A percentile compares a stretch with the other conserved stretches of the same genome.
Evolutionary conservation across 176 grass and related monocot species (phyloP).

Genomic region (Olyra latifolia): DNA sequence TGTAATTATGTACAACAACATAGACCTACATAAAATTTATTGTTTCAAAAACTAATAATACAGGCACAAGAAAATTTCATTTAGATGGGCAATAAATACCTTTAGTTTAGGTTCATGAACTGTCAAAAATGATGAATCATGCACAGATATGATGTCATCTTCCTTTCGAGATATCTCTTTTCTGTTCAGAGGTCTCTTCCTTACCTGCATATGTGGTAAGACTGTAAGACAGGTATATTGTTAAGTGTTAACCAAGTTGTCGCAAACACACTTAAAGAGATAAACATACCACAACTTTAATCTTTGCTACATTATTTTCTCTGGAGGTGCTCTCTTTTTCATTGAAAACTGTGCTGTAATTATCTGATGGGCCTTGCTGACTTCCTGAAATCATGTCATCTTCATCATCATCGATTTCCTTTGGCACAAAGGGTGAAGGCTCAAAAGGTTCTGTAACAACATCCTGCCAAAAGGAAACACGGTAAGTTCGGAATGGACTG

Average conservation of each 20-base stretch:
- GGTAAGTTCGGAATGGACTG: constrained; percentile 30
- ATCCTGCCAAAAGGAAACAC: constrained; percentile 62
- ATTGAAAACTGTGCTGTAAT: constrained; percentile 45
- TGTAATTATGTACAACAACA: background rate
- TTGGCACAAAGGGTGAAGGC: constrained; percentile 86
- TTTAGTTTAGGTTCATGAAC: constrained; percentile 96
- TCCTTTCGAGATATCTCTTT: constrained; percentile 96
- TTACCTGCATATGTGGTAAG: constrained; percentile 64
- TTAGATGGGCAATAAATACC: constrained; percentile 42
- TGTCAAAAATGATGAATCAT: constrained; percentile 70
- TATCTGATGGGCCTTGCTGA: constrained; percentile 69
- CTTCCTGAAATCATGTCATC: constrained; percentile 56
- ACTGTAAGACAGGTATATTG: constrained; percentile 36
- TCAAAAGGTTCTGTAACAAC: constrained; percentile 86
- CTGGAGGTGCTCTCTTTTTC: constrained; percentile 67
- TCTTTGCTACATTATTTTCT: constrained; percentile 97
- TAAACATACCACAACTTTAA: constrained; percentile 95
- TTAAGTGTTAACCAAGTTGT: constrained; percentile 2
- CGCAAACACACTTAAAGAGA: constrained; percentile 23
- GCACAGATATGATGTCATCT: constrained; percentile 88
- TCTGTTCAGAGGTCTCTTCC: constrained; percentile 97
- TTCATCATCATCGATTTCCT: constrained; percentile 82
- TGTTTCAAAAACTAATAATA: constrained; percentile 11
- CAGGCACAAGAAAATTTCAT: constrained; percentile 7
- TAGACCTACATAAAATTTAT: background rate